Evolutionary conservation across 2,329 filamentous ascomycete genomes (phyloP).

Genomic region (Pleomassaria siparia): DNA sequence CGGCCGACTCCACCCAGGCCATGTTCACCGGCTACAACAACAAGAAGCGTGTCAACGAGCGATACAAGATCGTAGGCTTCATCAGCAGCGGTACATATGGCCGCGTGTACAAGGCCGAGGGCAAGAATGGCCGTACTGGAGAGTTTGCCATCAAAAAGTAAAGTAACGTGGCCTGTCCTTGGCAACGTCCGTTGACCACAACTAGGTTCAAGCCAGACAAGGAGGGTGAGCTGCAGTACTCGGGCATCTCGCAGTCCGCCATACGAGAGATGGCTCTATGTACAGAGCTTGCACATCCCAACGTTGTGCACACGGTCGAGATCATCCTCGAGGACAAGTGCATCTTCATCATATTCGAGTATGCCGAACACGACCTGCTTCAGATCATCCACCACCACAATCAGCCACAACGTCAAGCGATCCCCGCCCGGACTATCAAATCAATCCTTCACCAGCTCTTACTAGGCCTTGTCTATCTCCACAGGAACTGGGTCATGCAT

Average conservation of each 20-base stretch:
- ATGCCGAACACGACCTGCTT: slow-evolving; percentile 93
- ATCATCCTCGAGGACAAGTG: slow-evolving; percentile 98
- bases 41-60: slow-evolving; percentile 87
- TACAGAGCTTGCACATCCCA: slow-evolving; percentile 83
- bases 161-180: slow-evolving; percentile 20
- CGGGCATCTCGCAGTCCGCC: slow-evolving; percentile 94
- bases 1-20: slow-evolving; percentile 30
- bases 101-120: slow-evolving; percentile 91
- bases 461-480: slow-evolving; percentile 91
- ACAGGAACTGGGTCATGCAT: slow-evolving; percentile 96
- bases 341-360: slow-evolving; percentile 99
- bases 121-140: slow-evolving; percentile 70
- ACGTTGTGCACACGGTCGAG: slow-evolving; percentile 88
- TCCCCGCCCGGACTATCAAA: slow-evolving; percentile 84
- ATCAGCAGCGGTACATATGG: slow-evolving; percentile 98
- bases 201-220: slow-evolving; percentile 89
- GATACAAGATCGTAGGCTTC: slow-evolving; percentile 96
- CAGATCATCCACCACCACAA: slow-evolving; percentile 99
- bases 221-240: slow-evolving; percentile 96
- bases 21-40: slow-evolving; percentile 57
- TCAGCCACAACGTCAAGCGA: slow-evolving; percentile 81
- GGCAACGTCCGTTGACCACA: slow-evolving; percentile 15
- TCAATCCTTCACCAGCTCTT: slow-evolving; percentile 95
- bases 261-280: slow-evolving; percentile 97
- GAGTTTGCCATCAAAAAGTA: slow-evolving; percentile 99